These are phyloP conservation scores for Lathyrus sativus DNA, from an alignment of 306 rosid species.

Conservation along the genomic window DNA sequence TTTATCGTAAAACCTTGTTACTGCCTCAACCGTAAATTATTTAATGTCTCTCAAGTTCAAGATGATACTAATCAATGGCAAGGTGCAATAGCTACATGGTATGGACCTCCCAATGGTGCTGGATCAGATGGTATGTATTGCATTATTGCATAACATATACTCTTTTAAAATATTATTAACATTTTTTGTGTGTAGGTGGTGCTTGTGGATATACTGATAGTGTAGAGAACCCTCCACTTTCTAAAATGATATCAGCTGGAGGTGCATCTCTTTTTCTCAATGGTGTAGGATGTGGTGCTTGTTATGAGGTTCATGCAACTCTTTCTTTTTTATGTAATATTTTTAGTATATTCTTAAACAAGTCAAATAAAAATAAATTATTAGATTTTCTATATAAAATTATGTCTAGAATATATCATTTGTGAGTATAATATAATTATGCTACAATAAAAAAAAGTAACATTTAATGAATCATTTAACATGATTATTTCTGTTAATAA, in stretches of 20 bases:
- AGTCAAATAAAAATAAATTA: too few species aligned
- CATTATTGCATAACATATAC: background rate
- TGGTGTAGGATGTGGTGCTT: conserved; percentile 76
- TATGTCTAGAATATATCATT: too few species aligned
- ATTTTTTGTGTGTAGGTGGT: conserved; percentile 44
- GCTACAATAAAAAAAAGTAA: too few species aligned
- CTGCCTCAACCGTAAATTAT: conserved; percentile 42
- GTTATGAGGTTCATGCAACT: conserved; percentile 58
- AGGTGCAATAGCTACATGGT: conserved; percentile 53
- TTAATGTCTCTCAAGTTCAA: conserved; percentile 11
- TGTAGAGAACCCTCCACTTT: conserved; percentile 59
- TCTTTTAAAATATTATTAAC: too few species aligned
- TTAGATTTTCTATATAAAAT: too few species aligned
- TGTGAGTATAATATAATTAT: too few species aligned
- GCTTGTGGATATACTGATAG: conserved; percentile 65
- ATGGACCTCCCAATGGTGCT: conserved; percentile 45
- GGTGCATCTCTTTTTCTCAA: conserved; percentile 53
- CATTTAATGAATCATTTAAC: too few species aligned
- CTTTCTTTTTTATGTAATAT: background rate
- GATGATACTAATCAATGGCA: conserved; percentile 32
- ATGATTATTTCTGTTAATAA: too few species aligned
- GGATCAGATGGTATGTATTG: conserved; percentile 48
- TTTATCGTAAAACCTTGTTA: conserved; percentile 32
- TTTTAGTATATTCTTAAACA: background rate
- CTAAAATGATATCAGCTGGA: conserved; percentile 61